Evolutionary conservation across 1,284 basidiomycete species (phyloP).

Genomic region (Ceratorhiza oryzae-sativae): DNA sequence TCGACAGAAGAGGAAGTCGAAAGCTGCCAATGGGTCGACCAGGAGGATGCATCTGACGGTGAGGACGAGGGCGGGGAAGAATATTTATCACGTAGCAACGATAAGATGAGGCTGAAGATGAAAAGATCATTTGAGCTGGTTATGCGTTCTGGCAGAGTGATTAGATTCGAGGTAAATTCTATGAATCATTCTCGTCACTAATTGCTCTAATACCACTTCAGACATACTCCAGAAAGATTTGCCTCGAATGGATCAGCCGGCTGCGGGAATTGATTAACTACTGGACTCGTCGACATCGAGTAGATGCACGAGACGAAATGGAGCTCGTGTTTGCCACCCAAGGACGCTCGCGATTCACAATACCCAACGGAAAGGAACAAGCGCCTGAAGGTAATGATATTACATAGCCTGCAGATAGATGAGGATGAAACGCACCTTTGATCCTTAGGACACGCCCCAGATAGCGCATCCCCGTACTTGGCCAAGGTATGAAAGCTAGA

Average conservation of each 20-base stretch:
- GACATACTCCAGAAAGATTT: conserved; percentile 55
- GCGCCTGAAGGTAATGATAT: conserved; percentile 17
- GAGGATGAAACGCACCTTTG: neutral
- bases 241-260: conserved; percentile 79
- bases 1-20: conserved; percentile 46
- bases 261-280: conserved; percentile 72
- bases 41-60: conserved; percentile 61
- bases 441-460: conserved; percentile 38
- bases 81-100: conserved; percentile 56
- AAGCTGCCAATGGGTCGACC: conserved; percentile 52
- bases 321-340: conserved; percentile 65
- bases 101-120: conserved; percentile 61
- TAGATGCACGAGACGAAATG: conserved; percentile 80
- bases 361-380: conserved; percentile 53
- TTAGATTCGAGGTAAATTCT: conserved; percentile 73
- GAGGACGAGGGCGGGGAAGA: conserved; percentile 74
- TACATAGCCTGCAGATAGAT: neutral
- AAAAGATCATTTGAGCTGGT: conserved; percentile 79
- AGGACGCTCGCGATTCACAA: conserved; percentile 56
- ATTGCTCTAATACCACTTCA: conserved; percentile 28
- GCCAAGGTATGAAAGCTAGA: conserved; percentile 34
- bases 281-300: conserved; percentile 75
- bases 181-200: conserved; percentile 55
- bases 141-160: conserved; percentile 68
- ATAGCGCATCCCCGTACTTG: conserved; percentile 42